Conservation (phyloP, 2,329 filamentous ascomycete genomes). For the Rugonectria rugulosa region DNA sequence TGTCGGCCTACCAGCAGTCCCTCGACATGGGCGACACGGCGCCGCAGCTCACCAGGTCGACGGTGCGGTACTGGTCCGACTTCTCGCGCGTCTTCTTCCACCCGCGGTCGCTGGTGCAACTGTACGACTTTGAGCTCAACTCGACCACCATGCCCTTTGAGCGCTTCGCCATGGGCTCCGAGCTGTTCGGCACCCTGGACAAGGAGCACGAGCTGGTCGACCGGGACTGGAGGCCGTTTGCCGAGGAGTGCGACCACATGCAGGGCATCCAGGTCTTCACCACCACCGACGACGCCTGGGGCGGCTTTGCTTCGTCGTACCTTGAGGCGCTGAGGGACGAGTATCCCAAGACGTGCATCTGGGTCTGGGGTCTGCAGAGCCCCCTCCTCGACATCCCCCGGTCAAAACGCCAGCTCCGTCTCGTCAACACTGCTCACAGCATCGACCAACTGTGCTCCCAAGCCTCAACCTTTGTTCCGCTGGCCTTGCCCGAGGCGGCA, state of each 20-base stretch:
- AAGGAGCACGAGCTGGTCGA: constrained; percentile 87
- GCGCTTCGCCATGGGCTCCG: constrained; percentile 84
- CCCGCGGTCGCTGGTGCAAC: constrained; percentile 83
- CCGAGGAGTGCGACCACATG: constrained; percentile 92
- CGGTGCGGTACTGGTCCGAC: constrained; percentile 96
- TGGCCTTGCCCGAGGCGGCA: constrained; percentile 66
- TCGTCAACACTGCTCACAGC: constrained; percentile 78
- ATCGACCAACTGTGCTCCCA: constrained; percentile 73
- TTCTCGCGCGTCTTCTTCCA: constrained; percentile 94
- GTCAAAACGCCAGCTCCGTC: constrained; percentile 61
- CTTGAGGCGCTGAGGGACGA: constrained; percentile 85
- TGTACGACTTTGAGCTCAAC: constrained; percentile 86
- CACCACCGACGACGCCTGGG: constrained; percentile 80
- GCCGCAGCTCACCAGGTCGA: constrained; percentile 69
- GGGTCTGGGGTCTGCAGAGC: constrained; percentile 85
- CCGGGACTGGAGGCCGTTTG: constrained; percentile 86
- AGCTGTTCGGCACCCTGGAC: constrained; percentile 77
- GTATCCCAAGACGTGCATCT: constrained; percentile 85
- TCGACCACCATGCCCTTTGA: constrained; percentile 86
- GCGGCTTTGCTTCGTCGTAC: constrained; percentile 77
- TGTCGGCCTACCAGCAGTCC: constrained; percentile 79
- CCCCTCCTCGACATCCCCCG: constrained; percentile 59
- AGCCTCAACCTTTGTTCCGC: constrained; percentile 79
- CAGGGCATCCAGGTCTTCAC: constrained; percentile 85
- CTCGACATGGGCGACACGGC: constrained; percentile 77